phyloP scores from a whole-genome alignment of 768 basidiomycete genomes.

The Lactarius quietus region DNA sequence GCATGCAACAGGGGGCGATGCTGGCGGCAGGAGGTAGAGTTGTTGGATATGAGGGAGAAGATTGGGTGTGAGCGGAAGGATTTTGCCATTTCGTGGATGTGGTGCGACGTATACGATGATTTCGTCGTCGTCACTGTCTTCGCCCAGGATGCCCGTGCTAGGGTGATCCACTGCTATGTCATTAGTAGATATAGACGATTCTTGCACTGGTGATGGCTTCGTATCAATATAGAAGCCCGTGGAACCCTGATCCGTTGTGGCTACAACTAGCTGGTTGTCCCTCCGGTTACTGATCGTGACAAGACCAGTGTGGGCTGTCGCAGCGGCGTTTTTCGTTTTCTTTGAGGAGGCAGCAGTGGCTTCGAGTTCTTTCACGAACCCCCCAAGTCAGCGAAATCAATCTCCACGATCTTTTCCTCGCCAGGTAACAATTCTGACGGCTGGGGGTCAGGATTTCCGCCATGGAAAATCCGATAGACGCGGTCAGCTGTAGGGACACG shows the following conservation, averaged over 20 bases:
- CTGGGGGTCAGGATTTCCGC: slow-evolving; percentile 17
- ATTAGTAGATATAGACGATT: neutral
- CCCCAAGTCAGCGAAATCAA: slow-evolving; percentile 65
- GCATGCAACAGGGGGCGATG: slow-evolving; percentile 48
- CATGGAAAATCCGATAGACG: slow-evolving; percentile 61
- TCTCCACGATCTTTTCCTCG: slow-evolving; percentile 32
- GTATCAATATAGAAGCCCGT: slow-evolving; percentile 40
- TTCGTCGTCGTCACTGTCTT: slow-evolving; percentile 40
- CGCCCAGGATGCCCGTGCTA: slow-evolving; percentile 13
- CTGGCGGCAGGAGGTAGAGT: neutral
- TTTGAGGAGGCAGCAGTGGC: slow-evolving; percentile 25
- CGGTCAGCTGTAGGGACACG: slow-evolving; percentile 70
- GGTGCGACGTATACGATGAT: slow-evolving; percentile 77
- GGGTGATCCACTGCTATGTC: slow-evolving; percentile 14
- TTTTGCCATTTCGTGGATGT: slow-evolving; percentile 46
- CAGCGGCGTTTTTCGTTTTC: neutral
- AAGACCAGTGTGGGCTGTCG: neutral
- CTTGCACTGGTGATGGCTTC: slow-evolving; percentile 6
- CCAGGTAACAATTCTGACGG: slow-evolving; percentile 19
- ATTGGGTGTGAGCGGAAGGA: neutral
- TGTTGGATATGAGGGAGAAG: neutral
- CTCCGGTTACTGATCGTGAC: neutral
- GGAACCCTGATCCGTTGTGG: slow-evolving; percentile 36
- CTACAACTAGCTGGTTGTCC: slow-evolving; percentile 5
- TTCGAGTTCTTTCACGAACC: slow-evolving; percentile 43